Evolutionary conservation across 139 green algal genomes (phyloP), one percentile per base, ranked within the genome.

Genomic region (Bryopsis sp.): DNA sequence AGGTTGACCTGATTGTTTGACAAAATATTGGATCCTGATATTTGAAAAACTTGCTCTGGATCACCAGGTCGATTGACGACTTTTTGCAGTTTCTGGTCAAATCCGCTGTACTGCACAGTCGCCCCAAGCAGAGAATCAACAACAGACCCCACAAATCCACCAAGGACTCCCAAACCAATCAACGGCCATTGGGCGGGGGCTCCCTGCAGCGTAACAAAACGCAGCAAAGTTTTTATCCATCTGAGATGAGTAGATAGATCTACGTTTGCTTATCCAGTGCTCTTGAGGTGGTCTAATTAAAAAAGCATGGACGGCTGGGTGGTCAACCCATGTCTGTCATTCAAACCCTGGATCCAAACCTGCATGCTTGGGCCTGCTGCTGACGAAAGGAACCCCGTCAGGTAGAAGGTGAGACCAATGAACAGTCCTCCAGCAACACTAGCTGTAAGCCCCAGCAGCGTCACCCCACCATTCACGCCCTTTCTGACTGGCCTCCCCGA

Each of bases 101-200:
- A 69, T n/a, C 62, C 62, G 39, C 31, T 92, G 72, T 87, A 97
- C 75, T 98, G 93, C 34, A 97, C 31, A 0, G 90, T 95, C 3
- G 94, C 94, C 0, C 94, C 94, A 31, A 99, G 80, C 3, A 97
- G 29, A 0, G 85, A 95, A 73, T 99, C 94, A 2, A 98, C 22
- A 57, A 97, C 57, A 1, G 86, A 95, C 0, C 89, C 89, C 3
- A 86, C 2, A 39, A 98, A 58, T 3, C 91, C 93, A 3, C 81
- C 86, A 3, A 78, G 59, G 3, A 92, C 43, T n/a, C 87, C 86
- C 57, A 89, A 58, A 11, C 74, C 72, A 8, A 88, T 76, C 35
- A 86, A 61, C 29, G 61, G 65, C 82, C 82, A 88, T 70, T 88
- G 80, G n/a, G 31, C 31, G 24, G n/a, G 39, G 15, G 31, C 58